Conservation (phyloP, 1,284 basidiomycete species). For the Ganoderma multipileum region DNA sequence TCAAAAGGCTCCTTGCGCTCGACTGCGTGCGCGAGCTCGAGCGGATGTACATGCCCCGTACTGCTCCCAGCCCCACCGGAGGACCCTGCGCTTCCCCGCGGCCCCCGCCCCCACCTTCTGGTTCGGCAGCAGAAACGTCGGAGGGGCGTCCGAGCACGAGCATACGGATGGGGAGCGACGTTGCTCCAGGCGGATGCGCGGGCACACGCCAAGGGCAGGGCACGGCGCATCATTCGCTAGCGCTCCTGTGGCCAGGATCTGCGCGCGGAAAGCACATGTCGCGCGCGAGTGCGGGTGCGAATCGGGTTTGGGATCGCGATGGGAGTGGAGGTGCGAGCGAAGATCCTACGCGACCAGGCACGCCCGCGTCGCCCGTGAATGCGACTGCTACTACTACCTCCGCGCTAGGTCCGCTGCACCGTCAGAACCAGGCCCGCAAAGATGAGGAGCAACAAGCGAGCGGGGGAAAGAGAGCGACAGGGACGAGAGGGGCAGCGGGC, state of each 20-base stretch:
- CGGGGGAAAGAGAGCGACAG: background rate
- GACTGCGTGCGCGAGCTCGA: conserved; percentile 36
- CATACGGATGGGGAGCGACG: background rate
- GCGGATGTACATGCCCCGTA: conserved; percentile 23
- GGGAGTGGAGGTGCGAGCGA: conserved; percentile 5
- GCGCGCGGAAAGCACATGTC: background rate
- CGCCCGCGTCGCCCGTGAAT: conserved; percentile 2
- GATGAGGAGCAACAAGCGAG: background rate
- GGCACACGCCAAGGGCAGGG: background rate
- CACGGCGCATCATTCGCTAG: background rate
- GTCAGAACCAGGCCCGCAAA: background rate
- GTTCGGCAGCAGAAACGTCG: background rate
- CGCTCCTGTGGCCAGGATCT: conserved; percentile 7
- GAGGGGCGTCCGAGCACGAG: background rate
- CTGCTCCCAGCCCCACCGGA: background rate
- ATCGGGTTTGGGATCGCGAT: background rate
- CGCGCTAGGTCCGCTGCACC: background rate
- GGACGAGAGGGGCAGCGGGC: background rate
- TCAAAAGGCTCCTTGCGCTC: conserved; percentile 34
- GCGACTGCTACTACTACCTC: background rate
- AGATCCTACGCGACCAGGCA: conserved; percentile 18
- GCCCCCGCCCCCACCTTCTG: background rate
- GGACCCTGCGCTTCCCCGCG: no score
- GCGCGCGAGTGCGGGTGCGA: background rate
- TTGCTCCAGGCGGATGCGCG: background rate